Percentiles rank a stretch among this genome's conserved stretches.
Evolutionary conservation across 2,329 filamentous ascomycete species (phyloP).

Genomic region (Aspergillus fructus): DNA sequence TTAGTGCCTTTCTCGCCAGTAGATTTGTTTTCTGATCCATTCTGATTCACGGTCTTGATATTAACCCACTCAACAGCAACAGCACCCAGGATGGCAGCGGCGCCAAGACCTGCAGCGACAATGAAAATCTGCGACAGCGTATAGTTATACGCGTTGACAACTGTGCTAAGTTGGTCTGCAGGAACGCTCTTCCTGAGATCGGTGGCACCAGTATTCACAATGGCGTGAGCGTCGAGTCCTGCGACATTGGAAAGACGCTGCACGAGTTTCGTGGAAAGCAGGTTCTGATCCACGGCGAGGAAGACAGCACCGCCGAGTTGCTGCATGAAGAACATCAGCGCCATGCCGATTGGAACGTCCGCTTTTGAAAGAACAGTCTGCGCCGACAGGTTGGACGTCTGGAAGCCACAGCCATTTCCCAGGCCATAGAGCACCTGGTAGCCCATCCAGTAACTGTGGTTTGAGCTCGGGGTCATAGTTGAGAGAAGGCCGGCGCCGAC

Average conservation of each 20-base stretch:
- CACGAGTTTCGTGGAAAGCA: constrained; percentile 4
- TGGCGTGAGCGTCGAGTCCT: background rate
- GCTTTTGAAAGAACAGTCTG: constrained; percentile 22
- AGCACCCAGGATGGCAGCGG: background rate
- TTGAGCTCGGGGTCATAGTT: constrained; percentile 1
- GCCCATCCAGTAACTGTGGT: constrained; percentile 14
- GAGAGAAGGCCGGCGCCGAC: constrained; percentile 7
- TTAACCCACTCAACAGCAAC: constrained; percentile 10
- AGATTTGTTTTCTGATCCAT: too few relatives aligned
- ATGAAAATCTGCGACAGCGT: constrained; percentile 6
- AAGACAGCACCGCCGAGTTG: constrained; percentile 40
- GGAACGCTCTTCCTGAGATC: constrained; percentile 1
- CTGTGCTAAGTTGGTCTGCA: constrained; percentile 21
- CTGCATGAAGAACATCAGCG: constrained; percentile 37
- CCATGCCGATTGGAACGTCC: constrained; percentile 37
- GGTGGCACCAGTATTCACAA: background rate
- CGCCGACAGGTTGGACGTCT: constrained; percentile 6
- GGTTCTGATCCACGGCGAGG: constrained; percentile 22
- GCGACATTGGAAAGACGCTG: background rate
- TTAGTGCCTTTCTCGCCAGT: too few relatives aligned
- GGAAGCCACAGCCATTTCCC: constrained; percentile 12
- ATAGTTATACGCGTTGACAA: constrained; percentile 17
- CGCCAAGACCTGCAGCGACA: background rate
- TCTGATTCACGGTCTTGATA: constrained; percentile 3
- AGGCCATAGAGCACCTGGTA: constrained; percentile 14